A percentile compares a stretch with the other conserved stretches of the same genome.
Evolutionary conservation across 129 eudicot genomes (phyloP).

Genomic region (Arctium minus): DNA sequence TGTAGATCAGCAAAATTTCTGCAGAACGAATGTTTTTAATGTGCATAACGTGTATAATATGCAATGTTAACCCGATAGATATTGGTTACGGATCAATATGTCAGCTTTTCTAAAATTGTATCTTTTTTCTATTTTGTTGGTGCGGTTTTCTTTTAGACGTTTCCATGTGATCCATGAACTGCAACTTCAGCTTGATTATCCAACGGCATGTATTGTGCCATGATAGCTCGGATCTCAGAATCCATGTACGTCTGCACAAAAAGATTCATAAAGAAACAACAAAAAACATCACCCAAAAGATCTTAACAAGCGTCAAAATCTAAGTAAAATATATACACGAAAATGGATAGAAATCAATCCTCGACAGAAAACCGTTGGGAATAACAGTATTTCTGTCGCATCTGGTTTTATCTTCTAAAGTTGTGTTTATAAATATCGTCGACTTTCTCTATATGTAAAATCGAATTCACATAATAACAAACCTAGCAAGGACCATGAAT

Average conservation of each 20-base stretch:
- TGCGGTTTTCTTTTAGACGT: conserved; percentile 29
- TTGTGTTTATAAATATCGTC: neutral
- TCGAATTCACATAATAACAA: too few species aligned
- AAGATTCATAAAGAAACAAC: neutral
- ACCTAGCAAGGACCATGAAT: too few species aligned
- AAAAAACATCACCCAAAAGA: neutral
- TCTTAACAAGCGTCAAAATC: neutral
- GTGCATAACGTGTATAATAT: conserved; percentile 7
- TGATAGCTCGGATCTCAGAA: conserved; percentile 90
- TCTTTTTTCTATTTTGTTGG: neutral
- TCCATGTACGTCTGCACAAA: conserved; percentile 78
- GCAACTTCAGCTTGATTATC: conserved; percentile 81
- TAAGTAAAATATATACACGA: neutral
- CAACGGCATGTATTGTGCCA: conserved; percentile 97
- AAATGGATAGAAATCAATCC: neutral
- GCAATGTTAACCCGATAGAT: conserved; percentile 5
- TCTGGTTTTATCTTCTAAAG: neutral
- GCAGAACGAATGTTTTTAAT: neutral
- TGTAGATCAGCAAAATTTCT: neutral
- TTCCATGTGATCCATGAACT: conserved; percentile 39
- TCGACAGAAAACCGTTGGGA: neutral
- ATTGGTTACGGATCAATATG: neutral
- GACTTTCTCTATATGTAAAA: neutral
- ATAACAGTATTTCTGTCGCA: neutral
- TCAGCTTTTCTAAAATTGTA: conserved; percentile 3